Evolutionary conservation across 2,329 filamentous ascomycete genomes (phyloP).

Genomic region (Seiridium cupressi): DNA sequence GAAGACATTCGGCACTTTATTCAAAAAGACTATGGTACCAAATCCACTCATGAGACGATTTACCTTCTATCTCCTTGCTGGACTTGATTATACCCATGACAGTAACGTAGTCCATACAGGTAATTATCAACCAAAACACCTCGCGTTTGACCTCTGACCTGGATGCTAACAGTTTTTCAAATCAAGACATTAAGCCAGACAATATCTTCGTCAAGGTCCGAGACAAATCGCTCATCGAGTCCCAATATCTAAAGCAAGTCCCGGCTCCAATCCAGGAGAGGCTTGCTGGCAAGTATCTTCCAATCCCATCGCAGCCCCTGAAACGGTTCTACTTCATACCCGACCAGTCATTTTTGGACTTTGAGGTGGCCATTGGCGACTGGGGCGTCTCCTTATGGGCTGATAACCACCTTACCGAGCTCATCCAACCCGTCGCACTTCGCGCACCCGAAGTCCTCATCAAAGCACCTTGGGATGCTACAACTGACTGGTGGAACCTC

Average conservation of each 20-base stretch:
- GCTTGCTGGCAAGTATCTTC: background rate
- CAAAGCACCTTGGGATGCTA: constrained; percentile 17
- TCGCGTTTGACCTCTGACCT: background rate
- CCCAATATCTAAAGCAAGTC: constrained; percentile 9
- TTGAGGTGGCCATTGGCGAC: constrained; percentile 20
- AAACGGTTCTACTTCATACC: background rate
- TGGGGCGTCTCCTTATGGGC: constrained; percentile 20
- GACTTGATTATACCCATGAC: constrained; percentile 22
- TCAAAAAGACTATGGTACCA: constrained; percentile 15
- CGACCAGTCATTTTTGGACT: background rate
- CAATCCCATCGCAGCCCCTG: background rate
- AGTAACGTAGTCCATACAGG: constrained; percentile 20
- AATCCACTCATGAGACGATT: constrained; percentile 17
- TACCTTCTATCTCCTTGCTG: constrained; percentile 18
- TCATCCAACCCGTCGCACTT: constrained; percentile 22
- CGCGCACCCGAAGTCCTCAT: constrained; percentile 23
- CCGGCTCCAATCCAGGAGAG: constrained; percentile 7
- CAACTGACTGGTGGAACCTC: constrained; percentile 20
- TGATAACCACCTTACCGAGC: constrained; percentile 13
- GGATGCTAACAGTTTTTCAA: background rate
- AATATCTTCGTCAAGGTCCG: constrained; percentile 21
- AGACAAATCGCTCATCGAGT: constrained; percentile 17
- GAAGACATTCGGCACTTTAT: constrained; percentile 10
- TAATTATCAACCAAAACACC: background rate
- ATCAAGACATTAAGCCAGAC: constrained; percentile 19